These are phyloP conservation scores for Microdochium nivale DNA, from an alignment of 2,329 filamentous ascomycete species.

Conservation along the genomic window DNA sequence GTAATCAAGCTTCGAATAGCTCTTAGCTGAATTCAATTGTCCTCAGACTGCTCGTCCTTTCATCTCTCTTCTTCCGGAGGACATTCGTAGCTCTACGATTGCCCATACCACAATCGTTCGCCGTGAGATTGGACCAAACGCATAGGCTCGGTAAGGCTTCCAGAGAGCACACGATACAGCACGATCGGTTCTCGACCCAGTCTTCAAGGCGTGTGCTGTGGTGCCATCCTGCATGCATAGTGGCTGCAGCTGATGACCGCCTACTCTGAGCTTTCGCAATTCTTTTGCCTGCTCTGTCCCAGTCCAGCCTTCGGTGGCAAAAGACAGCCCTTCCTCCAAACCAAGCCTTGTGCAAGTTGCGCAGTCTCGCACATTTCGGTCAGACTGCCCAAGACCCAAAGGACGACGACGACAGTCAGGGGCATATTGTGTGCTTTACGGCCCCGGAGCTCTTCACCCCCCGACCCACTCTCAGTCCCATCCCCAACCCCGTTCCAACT, in stretches of 20 bases:
- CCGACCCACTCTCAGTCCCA: background rate
- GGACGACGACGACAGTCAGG: background rate
- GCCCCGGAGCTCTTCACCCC: background rate
- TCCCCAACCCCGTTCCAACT: background rate
- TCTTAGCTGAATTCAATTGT: background rate
- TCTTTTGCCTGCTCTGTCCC: background rate
- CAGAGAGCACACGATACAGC: no score
- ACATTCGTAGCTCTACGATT: no score
- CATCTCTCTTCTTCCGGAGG: background rate
- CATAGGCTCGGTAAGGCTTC: no score
- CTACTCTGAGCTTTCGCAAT: background rate
- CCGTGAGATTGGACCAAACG: no score
- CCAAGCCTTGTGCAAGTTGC: background rate
- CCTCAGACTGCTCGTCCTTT: background rate
- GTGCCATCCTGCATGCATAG: background rate
- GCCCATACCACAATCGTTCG: no score
- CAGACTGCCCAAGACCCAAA: no score
- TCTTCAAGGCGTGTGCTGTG: background rate
- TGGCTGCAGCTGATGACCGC: background rate
- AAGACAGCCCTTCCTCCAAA: no score
- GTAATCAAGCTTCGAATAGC: background rate
- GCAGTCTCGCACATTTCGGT: background rate
- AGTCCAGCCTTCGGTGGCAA: background rate
- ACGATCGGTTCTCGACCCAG: background rate
- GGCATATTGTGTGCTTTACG: background rate